These are phyloP conservation scores for Mucor lusitanicus DNA, from an alignment of 371 early-diverging fungal genomes.

Conservation along the genomic window DNA sequence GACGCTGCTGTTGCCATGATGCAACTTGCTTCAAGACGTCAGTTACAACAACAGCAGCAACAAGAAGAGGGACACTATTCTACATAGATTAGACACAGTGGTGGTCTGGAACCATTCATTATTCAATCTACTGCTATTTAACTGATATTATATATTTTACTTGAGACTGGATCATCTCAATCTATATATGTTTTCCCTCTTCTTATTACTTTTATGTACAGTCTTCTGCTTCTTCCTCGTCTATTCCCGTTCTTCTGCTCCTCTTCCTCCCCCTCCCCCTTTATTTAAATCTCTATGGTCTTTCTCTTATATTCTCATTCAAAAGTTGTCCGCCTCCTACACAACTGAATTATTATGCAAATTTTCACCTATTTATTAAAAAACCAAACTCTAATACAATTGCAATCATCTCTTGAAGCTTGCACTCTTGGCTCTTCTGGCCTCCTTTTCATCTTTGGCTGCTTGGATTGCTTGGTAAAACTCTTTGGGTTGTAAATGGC, in stretches of 20 bases:
- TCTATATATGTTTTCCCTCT: constrained; percentile 1
- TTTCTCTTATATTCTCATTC: background rate
- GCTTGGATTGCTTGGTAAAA: constrained; percentile 26
- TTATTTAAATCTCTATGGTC: background rate
- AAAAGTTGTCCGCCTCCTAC: background rate
- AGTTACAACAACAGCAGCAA: background rate
- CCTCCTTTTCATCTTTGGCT: constrained; percentile 12
- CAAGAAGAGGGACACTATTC: background rate
- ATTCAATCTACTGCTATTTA: background rate
- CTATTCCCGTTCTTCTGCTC: background rate
- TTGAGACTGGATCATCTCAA: background rate
- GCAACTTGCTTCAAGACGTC: constrained; percentile 18
- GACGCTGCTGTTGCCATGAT: constrained; percentile 29
- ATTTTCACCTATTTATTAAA: constrained; percentile 5
- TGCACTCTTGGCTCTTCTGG: background rate
- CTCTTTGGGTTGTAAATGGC: constrained; percentile 29
- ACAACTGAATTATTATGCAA: constrained; percentile 1
- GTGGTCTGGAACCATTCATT: constrained; percentile 12
- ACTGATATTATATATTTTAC: constrained; percentile 1
- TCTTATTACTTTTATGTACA: constrained; percentile 9
- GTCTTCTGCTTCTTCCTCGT: background rate
- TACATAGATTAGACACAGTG: background rate
- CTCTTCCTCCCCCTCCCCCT: background rate
- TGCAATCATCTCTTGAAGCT: constrained; percentile 7
- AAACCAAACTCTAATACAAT: background rate